These are phyloP conservation scores for Lojkania enalia DNA, from an alignment of 2,329 filamentous ascomycete species.

Conservation along the genomic window DNA sequence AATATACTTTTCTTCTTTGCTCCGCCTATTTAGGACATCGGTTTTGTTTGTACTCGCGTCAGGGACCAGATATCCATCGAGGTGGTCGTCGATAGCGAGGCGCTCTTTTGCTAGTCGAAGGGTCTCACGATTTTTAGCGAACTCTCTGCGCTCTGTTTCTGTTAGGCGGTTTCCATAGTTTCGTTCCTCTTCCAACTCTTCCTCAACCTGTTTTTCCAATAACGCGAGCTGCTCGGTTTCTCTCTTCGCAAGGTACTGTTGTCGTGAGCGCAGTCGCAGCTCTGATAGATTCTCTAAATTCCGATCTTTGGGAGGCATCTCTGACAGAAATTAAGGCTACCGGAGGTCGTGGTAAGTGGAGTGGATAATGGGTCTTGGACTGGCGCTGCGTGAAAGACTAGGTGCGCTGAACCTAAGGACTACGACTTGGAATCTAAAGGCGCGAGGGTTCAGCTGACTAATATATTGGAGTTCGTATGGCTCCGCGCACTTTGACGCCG, in stretches of 20 bases:
- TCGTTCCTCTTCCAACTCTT: conserved; percentile 78
- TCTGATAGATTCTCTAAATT: conserved; percentile 62
- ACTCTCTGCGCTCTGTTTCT: conserved; percentile 80
- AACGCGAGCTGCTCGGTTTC: conserved; percentile 83
- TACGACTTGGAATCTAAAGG: too few species aligned
- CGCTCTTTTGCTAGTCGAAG: conserved; percentile 82
- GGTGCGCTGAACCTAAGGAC: too few species aligned
- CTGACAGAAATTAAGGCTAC: conserved; percentile 2
- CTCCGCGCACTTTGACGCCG: too few species aligned
- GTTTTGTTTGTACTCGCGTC: conserved; percentile 96
- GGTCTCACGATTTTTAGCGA: conserved; percentile 80
- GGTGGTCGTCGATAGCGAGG: conserved; percentile 84
- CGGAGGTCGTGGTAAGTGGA: background rate
- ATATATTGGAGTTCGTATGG: too few species aligned
- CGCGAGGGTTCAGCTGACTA: too few species aligned
- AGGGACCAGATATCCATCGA: conserved; percentile 89
- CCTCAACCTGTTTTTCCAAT: conserved; percentile 85
- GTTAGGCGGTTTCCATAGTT: conserved; percentile 76
- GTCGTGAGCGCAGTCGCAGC: conserved; percentile 78
- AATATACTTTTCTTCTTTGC: conserved; percentile 84
- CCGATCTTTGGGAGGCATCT: conserved; percentile 37
- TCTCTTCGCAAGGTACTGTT: conserved; percentile 92
- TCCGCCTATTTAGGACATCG: conserved; percentile 84
- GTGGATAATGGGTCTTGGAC: too few species aligned
- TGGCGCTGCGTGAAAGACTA: too few species aligned